Percentiles rank a stretch among this genome's conserved stretches.
phyloP scores from a whole-genome alignment of 2,329 filamentous ascomycete species.

The Blumeriella jaapii region DNA sequence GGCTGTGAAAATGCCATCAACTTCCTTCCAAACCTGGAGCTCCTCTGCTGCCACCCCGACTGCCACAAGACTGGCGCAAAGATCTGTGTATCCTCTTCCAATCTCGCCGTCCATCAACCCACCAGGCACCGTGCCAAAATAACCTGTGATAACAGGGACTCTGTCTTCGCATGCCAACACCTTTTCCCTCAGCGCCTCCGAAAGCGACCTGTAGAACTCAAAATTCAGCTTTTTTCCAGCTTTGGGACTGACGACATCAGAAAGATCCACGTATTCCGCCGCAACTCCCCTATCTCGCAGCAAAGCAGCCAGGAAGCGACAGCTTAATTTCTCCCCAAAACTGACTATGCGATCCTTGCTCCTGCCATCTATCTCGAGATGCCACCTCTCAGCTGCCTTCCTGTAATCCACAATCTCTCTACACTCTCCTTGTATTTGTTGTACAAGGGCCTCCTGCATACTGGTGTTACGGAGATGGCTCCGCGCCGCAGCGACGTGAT shows the following conservation, averaged over 20 bases:
- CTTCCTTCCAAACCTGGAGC: slow-evolving; percentile 97
- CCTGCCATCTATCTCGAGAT: slow-evolving; percentile 64
- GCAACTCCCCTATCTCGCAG: slow-evolving; percentile 71
- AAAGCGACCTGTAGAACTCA: slow-evolving; percentile 57
- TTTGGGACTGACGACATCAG: slow-evolving; percentile 65
- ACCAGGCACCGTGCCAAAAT: slow-evolving; percentile 87
- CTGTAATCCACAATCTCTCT: slow-evolving; percentile 66
- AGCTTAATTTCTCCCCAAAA: slow-evolving; percentile 92
- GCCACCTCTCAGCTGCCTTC: slow-evolving; percentile 51
- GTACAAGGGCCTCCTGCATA: slow-evolving; percentile 46
- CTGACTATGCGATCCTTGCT: slow-evolving; percentile 84
- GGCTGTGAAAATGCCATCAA: slow-evolving; percentile 81
- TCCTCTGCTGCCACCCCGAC: slow-evolving; percentile 81
- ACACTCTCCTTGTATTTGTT: slow-evolving; percentile 68
- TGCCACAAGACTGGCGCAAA: slow-evolving; percentile 84
- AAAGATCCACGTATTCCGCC: slow-evolving; percentile 82
- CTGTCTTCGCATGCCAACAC: slow-evolving; percentile 52
- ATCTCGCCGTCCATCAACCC: slow-evolving; percentile 81
- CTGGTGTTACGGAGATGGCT: slow-evolving; percentile 45
- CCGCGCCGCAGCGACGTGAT: slow-evolving; percentile 67
- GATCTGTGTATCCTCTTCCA: slow-evolving; percentile 89
- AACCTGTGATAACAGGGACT: slow-evolving; percentile 78
- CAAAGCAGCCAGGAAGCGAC: slow-evolving; percentile 77
- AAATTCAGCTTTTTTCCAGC: slow-evolving; percentile 47
- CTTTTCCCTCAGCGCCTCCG: slow-evolving; percentile 49